Conservation (phyloP, 331 rosid species). For the Arachis monticola region DNA sequence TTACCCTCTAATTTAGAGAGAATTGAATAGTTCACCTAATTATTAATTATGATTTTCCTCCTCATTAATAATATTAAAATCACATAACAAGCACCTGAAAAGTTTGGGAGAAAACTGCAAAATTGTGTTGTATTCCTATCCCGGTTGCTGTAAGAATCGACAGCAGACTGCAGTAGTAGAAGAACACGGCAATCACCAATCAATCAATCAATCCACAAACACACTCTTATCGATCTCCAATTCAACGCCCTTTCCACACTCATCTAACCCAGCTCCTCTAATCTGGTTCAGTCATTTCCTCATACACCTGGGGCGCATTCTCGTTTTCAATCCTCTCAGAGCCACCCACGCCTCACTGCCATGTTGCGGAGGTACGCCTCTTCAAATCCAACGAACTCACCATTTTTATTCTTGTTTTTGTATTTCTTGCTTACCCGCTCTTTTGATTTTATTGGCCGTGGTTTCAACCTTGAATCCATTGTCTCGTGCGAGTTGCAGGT, state of each 20-base stretch:
- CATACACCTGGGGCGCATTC: constrained; percentile 34
- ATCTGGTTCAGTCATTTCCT: constrained; percentile 34
- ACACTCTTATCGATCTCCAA: neutral
- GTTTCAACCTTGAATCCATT: constrained; percentile 2
- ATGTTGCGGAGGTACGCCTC: constrained; percentile 70
- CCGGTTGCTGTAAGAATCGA: neutral
- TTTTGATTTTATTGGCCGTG: constrained; percentile 29
- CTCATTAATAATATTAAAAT: neutral
- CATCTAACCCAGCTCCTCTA: neutral
- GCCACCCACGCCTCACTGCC: constrained; percentile 38
- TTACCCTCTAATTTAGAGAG: too few relatives aligned
- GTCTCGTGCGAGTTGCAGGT: constrained; percentile 52
- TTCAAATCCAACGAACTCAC: neutral
- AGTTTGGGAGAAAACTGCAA: neutral
- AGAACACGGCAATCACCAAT: neutral
- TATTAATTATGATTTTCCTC: neutral
- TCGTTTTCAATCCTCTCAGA: constrained; percentile 1
- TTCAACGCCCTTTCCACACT: neutral
- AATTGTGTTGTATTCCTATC: neutral
- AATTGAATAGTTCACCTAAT: too few relatives aligned
- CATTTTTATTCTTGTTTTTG: neutral
- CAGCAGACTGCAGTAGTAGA: neutral
- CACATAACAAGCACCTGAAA: neutral
- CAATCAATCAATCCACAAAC: neutral
- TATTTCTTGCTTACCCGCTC: neutral